Conservation (phyloP, 495 filamentous ascomycete genomes). For the Neurospora sp. region DNA sequence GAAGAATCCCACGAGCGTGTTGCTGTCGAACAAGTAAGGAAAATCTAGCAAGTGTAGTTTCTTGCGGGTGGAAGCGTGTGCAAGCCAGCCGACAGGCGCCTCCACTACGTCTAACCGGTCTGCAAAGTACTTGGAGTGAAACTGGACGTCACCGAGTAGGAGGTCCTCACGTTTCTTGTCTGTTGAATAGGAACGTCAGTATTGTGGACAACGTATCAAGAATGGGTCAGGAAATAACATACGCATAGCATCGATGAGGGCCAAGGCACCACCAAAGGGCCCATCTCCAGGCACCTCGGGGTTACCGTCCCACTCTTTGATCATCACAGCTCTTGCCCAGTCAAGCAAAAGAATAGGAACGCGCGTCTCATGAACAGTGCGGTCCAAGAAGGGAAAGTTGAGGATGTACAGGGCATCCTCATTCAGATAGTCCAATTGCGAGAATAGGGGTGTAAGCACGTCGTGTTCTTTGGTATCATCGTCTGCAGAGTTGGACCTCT, state of each 20-base stretch:
- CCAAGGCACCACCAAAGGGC: conserved; percentile 61
- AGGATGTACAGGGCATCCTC: conserved; percentile 28
- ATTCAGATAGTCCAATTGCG: conserved; percentile 37
- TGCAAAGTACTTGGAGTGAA: conserved; percentile 64
- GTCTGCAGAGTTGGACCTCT: conserved; percentile 17
- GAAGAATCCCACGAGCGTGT: conserved; percentile 71
- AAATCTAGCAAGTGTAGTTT: conserved; percentile 70
- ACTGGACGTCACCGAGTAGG: conserved; percentile 54
- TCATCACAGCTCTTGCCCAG: conserved; percentile 65
- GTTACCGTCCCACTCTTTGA: conserved; percentile 70
- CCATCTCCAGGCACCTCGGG: conserved; percentile 56
- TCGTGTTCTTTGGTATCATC: conserved; percentile 24
- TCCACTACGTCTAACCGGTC: conserved; percentile 68
- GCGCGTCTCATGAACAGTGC: conserved; percentile 40
- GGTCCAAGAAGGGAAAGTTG: conserved; percentile 37
- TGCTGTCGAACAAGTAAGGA: conserved; percentile 67
- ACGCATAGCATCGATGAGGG: conserved; percentile 67
- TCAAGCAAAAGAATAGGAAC: conserved; percentile 54
- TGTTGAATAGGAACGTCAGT: conserved; percentile 15
- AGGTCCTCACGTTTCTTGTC: conserved; percentile 53
- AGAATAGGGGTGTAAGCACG: conserved; percentile 37
- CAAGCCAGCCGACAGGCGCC: conserved; percentile 69
- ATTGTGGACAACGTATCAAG: background rate
- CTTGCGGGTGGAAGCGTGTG: conserved; percentile 44
- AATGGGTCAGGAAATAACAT: conserved; percentile 18